Evolutionary conservation across 371 early-diverging fungal species (phyloP), one percentile per base, ranked within the genome.

Genomic region (Thermomucor indicae-seudaticae): DNA sequence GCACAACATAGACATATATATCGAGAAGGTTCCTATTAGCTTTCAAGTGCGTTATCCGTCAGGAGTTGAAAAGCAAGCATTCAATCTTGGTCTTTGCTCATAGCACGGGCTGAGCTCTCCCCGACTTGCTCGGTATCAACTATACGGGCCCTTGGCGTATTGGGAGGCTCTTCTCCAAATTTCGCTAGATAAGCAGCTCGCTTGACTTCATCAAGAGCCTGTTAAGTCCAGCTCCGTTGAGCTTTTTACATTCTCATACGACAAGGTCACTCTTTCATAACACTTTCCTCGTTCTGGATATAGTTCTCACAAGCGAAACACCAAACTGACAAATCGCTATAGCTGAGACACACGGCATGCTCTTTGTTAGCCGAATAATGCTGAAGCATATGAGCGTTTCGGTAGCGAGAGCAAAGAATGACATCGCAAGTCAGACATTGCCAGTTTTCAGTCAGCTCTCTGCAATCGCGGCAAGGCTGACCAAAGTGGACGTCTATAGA

Each of bases 301-400:
- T 60, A 65, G 14, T 28, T 49, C n/a, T 56, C 52, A 41, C 65
- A 65, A 22, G 43, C 6, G 46, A 47, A 57, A 24, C 65, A 65
- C 65, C 65, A 65, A 10, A 65, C 50, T 10, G 65, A 65, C 22
- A 65, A 38, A 49, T 65, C 65, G 31, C 55, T 57, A n/a, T 53
- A 57, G 38, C 65, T 60, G 3, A 65, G 38, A 34, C 65, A 65
- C 3, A 64, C 57, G 8, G 55, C 30, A 49, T 65, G 65, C 16
- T 43, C 47, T 11, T 35, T 20, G 4, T 17, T 29, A 14, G 38
- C 25, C 6, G 35, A 20, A 23, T 42, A 46, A 31, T 65, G 65
- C 5, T 51, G 22, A 14, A 46, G 28, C 65, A 65, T 65, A 38
- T 65, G 65, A 4, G 57, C 60, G 12, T 65, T 35, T 3, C 53